phyloP scores from a whole-genome alignment of 2,329 filamentous ascomycete genomes.

The Ascochyta viciae-villosae region DNA sequence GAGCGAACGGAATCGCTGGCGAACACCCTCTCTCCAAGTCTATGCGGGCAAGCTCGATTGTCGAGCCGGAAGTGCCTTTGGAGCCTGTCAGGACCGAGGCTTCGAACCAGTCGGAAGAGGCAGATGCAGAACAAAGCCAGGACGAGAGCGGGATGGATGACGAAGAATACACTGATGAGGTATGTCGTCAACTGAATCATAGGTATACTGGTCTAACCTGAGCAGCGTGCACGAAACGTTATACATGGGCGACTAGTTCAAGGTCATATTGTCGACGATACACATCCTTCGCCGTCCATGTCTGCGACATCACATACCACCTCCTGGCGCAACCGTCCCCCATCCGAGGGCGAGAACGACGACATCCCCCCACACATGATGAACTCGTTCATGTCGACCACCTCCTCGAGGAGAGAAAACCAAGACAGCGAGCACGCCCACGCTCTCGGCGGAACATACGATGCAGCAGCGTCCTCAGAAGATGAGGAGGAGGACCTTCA shows the following conservation, averaged over 20 bases:
- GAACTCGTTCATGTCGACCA: conserved; percentile 80
- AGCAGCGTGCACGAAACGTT: conserved; percentile 78
- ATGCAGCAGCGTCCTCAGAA: conserved; percentile 82
- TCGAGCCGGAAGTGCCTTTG: conserved; percentile 41
- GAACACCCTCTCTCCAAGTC: conserved; percentile 47
- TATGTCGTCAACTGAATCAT: conserved; percentile 14
- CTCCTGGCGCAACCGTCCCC: conserved; percentile 52
- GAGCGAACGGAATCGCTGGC: conserved; percentile 35
- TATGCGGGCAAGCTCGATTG: conserved; percentile 44
- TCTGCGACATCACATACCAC: conserved; percentile 68
- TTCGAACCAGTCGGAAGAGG: conserved; percentile 26
- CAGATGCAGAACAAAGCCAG: conserved; percentile 21
- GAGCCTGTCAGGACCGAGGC: conserved; percentile 33
- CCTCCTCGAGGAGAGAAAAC: conserved; percentile 64
- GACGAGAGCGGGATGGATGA: conserved; percentile 36
- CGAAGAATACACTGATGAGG: conserved; percentile 71
- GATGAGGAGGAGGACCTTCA: conserved; percentile 92
- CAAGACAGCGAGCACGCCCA: conserved; percentile 63
- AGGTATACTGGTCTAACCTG: conserved; percentile 20
- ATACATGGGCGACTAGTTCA: conserved; percentile 90
- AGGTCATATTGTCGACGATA: conserved; percentile 93
- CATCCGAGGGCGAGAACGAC: conserved; percentile 56
- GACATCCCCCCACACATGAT: conserved; percentile 82
- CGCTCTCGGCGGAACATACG: conserved; percentile 81
- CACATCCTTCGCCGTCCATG: conserved; percentile 79